phyloP scores from a whole-genome alignment of 805 yeast species.

The Middelhovenomyces tepae region DNA sequence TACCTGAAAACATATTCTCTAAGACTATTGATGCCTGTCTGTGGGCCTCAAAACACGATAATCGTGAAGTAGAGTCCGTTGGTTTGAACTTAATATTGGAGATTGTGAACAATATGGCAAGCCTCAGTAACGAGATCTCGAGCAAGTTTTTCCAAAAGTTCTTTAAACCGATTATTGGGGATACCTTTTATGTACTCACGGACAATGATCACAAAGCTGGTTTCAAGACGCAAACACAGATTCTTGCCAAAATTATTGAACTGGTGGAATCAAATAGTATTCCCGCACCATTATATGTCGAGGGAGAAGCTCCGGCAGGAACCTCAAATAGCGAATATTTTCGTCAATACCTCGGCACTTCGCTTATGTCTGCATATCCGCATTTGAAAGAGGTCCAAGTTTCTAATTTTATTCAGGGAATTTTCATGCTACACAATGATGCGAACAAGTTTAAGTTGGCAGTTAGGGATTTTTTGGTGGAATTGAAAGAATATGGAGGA shows the following conservation, averaged over 20 bases:
- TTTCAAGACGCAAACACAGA: conserved; percentile 75
- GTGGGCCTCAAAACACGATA: conserved; percentile 98
- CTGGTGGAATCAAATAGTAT: conserved; percentile 72
- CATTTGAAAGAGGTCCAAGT: conserved; percentile 81
- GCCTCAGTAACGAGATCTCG: conserved; percentile 59
- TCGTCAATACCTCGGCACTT: conserved; percentile 70
- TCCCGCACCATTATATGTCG: conserved; percentile 64
- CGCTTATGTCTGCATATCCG: conserved; percentile 84
- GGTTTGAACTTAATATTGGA: conserved; percentile 83
- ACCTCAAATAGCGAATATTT: conserved; percentile 72
- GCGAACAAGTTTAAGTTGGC: conserved; percentile 68
- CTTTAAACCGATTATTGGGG: conserved; percentile 82
- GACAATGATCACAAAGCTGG: conserved; percentile 98
- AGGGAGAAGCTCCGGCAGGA: conserved; percentile 78
- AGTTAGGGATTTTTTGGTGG: conserved; percentile 90
- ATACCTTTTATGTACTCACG: conserved; percentile 86
- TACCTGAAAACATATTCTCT: conserved; percentile 89
- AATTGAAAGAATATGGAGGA: conserved; percentile 92
- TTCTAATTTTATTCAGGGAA: conserved; percentile 66
- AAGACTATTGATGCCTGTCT: conserved; percentile 85
- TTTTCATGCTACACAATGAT: conserved; percentile 62
- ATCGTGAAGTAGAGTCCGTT: conserved; percentile 90
- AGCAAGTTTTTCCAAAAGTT: conserved; percentile 81
- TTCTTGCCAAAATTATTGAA: conserved; percentile 75
- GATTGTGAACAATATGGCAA: conserved; percentile 74